These are phyloP conservation scores for Boletus sp. DNA, from an alignment of 1,284 basidiomycete genomes.

Conservation along the genomic window DNA sequence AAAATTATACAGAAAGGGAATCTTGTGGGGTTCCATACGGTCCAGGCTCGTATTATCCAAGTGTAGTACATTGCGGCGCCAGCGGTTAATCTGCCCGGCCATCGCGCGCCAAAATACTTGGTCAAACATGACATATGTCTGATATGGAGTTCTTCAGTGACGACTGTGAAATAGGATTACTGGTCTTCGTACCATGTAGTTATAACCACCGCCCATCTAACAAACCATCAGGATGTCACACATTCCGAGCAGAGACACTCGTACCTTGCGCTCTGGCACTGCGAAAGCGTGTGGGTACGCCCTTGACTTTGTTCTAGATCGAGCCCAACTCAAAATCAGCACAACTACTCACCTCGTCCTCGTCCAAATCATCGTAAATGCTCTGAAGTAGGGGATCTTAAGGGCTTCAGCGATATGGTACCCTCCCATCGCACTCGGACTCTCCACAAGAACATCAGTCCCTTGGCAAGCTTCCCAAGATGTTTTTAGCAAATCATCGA, in stretches of 20 bases:
- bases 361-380: constrained; percentile 87
- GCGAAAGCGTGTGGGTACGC: constrained; percentile 98
- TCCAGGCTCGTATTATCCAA: constrained; percentile 84
- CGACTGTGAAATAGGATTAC: background rate
- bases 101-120: constrained; percentile 98
- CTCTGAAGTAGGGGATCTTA: constrained; percentile 89
- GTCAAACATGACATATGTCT: constrained; percentile 93
- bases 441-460: constrained; percentile 92
- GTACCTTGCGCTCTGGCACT: constrained; percentile 85
- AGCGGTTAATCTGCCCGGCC: constrained; percentile 92
- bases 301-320: constrained; percentile 38
- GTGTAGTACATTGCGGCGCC: constrained; percentile 79
- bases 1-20: constrained; percentile 98
- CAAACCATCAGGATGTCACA: constrained; percentile 16
- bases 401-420: constrained; percentile 96
- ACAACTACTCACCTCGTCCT: constrained; percentile 55
- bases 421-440: constrained; percentile 98
- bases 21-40: constrained; percentile 93
- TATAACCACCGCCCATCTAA: constrained; percentile 94
- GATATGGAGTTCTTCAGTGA: constrained; percentile 6
- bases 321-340: background rate
- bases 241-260: constrained; percentile 13
- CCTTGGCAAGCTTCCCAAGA: constrained; percentile 96
- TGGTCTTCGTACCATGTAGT: constrained; percentile 80
- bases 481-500: constrained; percentile 91